Evolutionary conservation across 1,284 basidiomycete genomes (phyloP), one percentile per base, ranked within the genome.

Genomic region (Marasmius oreades): DNA sequence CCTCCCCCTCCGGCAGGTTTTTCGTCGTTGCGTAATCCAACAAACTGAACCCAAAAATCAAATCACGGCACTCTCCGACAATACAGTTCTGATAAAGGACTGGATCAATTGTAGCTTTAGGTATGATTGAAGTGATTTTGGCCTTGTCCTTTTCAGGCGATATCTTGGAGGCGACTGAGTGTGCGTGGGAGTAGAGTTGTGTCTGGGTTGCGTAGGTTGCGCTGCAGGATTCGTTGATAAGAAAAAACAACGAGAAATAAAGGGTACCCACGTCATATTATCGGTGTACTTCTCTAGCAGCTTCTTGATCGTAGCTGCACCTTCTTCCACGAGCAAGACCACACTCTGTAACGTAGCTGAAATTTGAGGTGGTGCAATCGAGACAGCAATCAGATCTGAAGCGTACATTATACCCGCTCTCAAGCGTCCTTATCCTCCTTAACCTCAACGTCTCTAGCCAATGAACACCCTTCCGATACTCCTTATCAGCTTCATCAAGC

Each of bases 371-470:
- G 28, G 36, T 52, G 60, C 62, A 39, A 24, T 44, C 11, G 7
- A 44, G 1, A 3, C 18, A 33, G 11, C 42, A 31, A 24, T 28
- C n/a, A 31, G 31, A 52, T 14, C 39, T 28, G 23, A 16, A n/a
- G 66, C 73, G 58, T 50, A 84, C 90, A 63, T 84, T 89, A 63
- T 90, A 90, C 3, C 91, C 93, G 36, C 88, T 86, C 63, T 90
- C 86, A 42, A 96, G 74, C 37, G 89, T 91, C 73, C 94, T 95
- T 18, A 86, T 85, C 59, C 91, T 79, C 42, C 90, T 81, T 31
- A 97, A 75, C 24, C 95, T 78, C 22, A 98, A 78, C 0, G 96
- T 98, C 75, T 99, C 96, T 23, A 96, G 76, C 83, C 94, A 93
- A 70, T 98, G 92, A 28, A 99, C 86, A 34, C 85, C 93, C 62